Evolutionary conservation across 768 basidiomycete species (phyloP).

Genomic region (Suillus paluster): DNA sequence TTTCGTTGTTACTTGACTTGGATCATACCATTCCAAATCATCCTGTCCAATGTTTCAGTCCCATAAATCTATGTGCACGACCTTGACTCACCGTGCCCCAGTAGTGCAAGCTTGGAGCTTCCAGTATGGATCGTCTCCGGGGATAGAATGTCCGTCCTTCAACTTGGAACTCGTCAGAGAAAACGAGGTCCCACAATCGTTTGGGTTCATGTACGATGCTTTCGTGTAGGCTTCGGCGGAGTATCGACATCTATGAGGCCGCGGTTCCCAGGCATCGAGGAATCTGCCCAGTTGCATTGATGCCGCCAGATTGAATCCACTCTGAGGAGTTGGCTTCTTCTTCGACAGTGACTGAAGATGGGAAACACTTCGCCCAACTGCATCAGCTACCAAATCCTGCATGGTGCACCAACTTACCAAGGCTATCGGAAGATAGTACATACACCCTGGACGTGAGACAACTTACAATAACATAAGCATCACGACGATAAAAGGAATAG

Average conservation of each 20-base stretch:
- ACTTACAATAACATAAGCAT: conserved; percentile 63
- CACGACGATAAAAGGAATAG: conserved; percentile 55
- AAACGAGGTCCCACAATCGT: conserved; percentile 56
- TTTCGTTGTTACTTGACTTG: conserved; percentile 52
- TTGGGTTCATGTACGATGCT: conserved; percentile 39
- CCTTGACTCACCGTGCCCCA: conserved; percentile 56
- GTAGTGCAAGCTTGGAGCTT: conserved; percentile 62
- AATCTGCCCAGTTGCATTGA: conserved; percentile 73
- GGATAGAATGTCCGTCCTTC: conserved; percentile 74
- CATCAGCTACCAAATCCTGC: neutral
- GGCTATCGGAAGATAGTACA: conserved; percentile 4
- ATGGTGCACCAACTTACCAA: conserved; percentile 14
- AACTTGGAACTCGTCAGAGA: conserved; percentile 81
- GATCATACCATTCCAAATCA: conserved; percentile 66
- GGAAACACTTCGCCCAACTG: conserved; percentile 45
- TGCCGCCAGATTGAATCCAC: conserved; percentile 75
- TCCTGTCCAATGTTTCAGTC: conserved; percentile 16
- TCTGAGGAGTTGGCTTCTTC: conserved; percentile 43
- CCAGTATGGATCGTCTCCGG: conserved; percentile 71
- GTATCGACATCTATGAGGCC: conserved; percentile 61
- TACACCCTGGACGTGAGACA: neutral
- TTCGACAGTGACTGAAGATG: conserved; percentile 48
- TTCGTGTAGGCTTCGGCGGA: conserved; percentile 48
- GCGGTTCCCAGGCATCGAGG: conserved; percentile 45
- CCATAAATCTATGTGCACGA: neutral